phyloP scores from a whole-genome alignment of 768 basidiomycete species.

The Cystofilobasidium ferigula region DNA sequence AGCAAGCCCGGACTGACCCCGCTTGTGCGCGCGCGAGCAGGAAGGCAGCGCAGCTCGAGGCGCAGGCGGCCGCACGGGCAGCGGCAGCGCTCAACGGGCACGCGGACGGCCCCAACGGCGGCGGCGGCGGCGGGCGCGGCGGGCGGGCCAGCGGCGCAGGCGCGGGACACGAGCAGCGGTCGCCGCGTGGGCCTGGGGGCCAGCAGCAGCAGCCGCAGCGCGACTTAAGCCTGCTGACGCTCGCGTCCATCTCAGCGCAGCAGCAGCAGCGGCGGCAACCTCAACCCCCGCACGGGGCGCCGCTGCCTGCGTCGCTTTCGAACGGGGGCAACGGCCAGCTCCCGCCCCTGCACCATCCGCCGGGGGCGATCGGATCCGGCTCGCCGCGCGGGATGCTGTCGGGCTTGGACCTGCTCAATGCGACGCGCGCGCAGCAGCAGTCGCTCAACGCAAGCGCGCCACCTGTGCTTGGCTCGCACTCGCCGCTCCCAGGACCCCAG shows the following conservation, averaged over 20 bases:
- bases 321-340: not conserved
- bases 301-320: not conserved
- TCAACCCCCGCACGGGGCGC: too few species aligned
- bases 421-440: not conserved
- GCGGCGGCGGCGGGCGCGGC: not conserved
- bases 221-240: not conserved
- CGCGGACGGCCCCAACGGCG: not conserved
- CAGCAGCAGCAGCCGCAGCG: not conserved
- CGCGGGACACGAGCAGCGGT: not conserved
- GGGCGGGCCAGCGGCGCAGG: not conserved
- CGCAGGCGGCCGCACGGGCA: not conserved
- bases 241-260: not conserved
- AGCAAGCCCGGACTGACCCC: too few species aligned
- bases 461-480: not conserved
- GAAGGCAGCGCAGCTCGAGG: constrained; percentile 1
- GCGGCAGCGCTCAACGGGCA: not conserved
- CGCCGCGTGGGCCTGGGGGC: not conserved
- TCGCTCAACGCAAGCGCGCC: not conserved
- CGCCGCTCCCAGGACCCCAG: not conserved
- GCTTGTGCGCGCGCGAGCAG: too few species aligned
- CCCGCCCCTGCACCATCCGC: not conserved
- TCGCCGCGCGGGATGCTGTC: not conserved
- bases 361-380: not conserved
- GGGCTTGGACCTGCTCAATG: not conserved
- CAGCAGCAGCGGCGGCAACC: too few species aligned